A percentile compares a stretch with the other conserved stretches of the same genome.
Conservation (phyloP, 331 rosid species). For the Phaseolus coccineus region DNA sequence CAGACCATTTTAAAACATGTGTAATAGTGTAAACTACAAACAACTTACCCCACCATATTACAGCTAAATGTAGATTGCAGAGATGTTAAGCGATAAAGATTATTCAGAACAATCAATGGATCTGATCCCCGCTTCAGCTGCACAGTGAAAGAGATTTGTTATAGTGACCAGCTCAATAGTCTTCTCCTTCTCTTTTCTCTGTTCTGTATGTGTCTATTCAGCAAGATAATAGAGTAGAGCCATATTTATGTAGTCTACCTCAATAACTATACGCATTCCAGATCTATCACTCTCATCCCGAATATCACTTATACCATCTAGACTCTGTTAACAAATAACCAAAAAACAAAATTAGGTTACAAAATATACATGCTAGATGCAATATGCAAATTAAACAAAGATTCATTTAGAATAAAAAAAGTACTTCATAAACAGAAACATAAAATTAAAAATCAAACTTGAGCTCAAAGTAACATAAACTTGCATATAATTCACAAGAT, state of each 20-base stretch:
- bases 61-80: conserved; percentile 93
- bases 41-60: conserved; percentile 98
- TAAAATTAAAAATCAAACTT: neutral
- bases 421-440: neutral
- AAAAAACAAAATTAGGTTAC: neutral
- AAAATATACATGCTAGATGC: conserved; percentile 20
- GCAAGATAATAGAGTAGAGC: conserved; percentile 31
- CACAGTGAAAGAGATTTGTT: conserved; percentile 46
- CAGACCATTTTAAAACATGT: conserved; percentile 5
- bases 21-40: conserved; percentile 21
- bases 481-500: neutral
- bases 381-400: conserved; percentile 6
- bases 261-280: conserved; percentile 96
- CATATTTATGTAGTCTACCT: conserved; percentile 58
- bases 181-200: neutral
- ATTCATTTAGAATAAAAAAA: neutral
- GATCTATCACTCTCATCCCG: conserved; percentile 97
- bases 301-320: conserved; percentile 95
- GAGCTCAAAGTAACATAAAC: neutral
- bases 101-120: conserved; percentile 82
- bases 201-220: neutral
- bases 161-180: neutral
- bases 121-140: conserved; percentile 96
- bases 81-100: conserved; percentile 86
- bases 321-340: conserved; percentile 56